A percentile compares a stretch with the other conserved stretches of the same genome.
phyloP scores from a whole-genome alignment of 2,329 filamentous ascomycete genomes.

The Penicillium palitans region DNA sequence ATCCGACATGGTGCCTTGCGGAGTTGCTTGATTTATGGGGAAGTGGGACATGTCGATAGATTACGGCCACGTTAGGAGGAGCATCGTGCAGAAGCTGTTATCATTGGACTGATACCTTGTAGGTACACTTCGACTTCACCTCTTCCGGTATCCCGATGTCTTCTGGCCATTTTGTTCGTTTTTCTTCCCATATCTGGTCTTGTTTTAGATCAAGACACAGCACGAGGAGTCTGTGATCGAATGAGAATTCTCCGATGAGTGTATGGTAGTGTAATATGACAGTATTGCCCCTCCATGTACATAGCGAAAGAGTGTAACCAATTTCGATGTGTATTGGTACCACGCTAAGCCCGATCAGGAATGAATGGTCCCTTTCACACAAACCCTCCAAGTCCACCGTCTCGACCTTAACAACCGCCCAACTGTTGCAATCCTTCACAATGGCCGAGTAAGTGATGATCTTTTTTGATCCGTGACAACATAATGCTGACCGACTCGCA shows the following conservation, averaged over 20 bases:
- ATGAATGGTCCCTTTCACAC: slow-evolving; percentile 28
- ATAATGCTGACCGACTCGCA: slow-evolving; percentile 30
- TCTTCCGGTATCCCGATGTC: background rate
- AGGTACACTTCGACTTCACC: no score
- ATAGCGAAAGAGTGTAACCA: rapidly evolving
- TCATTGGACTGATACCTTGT: background rate
- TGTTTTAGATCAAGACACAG: background rate
- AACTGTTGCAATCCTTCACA: slow-evolving; percentile 23
- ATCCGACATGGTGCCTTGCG: slow-evolving; percentile 29
- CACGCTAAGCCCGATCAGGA: slow-evolving; percentile 24
- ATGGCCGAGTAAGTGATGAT: slow-evolving; percentile 28
- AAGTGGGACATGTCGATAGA: slow-evolving; percentile 10
- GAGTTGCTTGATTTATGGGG: slow-evolving; percentile 8
- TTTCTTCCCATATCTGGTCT: background rate
- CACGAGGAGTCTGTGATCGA: background rate
- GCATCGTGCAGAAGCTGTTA: background rate
- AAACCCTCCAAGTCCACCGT: slow-evolving; percentile 23
- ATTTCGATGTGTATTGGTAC: slow-evolving; percentile 11
- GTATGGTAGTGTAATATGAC: slow-evolving; percentile 5
- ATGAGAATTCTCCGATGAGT: background rate
- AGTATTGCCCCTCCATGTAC: slow-evolving; percentile 23
- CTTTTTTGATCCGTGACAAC: background rate
- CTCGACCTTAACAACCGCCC: slow-evolving; percentile 21
- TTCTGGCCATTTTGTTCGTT: background rate
- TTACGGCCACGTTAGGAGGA: background rate